Conservation (phyloP, 768 basidiomycete species). For the Lentinula detonsa region DNA sequence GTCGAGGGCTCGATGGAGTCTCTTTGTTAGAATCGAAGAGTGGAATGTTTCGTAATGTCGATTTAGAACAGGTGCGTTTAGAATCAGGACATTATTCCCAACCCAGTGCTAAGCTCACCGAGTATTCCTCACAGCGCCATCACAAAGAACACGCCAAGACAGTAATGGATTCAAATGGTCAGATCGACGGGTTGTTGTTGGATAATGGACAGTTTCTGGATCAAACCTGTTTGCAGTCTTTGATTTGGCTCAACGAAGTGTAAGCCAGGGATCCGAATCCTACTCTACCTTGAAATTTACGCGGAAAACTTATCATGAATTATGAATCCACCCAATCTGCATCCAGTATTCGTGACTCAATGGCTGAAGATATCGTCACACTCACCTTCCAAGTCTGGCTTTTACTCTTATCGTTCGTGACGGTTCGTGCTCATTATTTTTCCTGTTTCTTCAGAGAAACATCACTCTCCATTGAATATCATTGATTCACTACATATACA, state of each 20-base stretch:
- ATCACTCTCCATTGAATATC: background rate
- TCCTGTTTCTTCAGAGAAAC: too few relatives aligned
- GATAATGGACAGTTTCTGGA: conserved; percentile 6
- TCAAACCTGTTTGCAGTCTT: conserved; percentile 31
- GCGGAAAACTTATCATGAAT: background rate
- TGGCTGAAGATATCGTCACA: conserved; percentile 42
- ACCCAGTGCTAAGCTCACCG: too few relatives aligned
- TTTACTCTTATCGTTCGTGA: conserved; percentile 35
- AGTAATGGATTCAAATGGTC: conserved; percentile 2
- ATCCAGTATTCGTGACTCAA: conserved; percentile 19
- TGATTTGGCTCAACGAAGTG: conserved; percentile 42
- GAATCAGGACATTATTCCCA: too few relatives aligned
- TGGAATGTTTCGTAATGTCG: background rate
- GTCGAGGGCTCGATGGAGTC: too few relatives aligned
- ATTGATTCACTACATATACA: conserved; percentile 11
- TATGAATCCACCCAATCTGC: background rate
- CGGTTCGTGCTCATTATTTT: conserved; percentile 22
- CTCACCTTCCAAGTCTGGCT: conserved; percentile 44
- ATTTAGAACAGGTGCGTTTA: background rate
- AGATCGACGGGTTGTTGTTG: conserved; percentile 8
- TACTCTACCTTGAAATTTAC: background rate
- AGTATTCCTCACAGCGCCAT: background rate
- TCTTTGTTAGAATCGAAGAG: background rate
- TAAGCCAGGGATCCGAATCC: conserved; percentile 17
- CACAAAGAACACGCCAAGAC: background rate